Conservation (phyloP, 371 early-diverging fungal species). For the Rhizopus sp. region DNA sequence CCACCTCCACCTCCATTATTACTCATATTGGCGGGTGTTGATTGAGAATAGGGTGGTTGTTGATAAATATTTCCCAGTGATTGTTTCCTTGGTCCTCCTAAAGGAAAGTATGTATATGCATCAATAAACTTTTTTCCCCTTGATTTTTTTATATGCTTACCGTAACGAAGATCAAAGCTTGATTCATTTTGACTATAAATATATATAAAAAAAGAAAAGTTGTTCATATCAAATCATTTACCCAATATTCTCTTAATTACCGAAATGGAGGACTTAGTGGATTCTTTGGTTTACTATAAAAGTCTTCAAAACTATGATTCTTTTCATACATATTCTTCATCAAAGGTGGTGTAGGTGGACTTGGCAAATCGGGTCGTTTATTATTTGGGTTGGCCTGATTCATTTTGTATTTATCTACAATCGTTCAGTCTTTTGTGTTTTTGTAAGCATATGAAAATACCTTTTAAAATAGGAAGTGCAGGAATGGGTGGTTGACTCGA, state of each 20-base stretch:
- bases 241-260: slow-evolving; percentile 15
- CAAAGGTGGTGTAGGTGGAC: slow-evolving; percentile 5
- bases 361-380: not conserved
- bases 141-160: slow-evolving; percentile 1
- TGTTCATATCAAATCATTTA: slow-evolving; percentile 4
- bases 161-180: slow-evolving; percentile 16
- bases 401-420: slow-evolving; percentile 13
- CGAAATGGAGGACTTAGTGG: slow-evolving; percentile 33
- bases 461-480: slow-evolving; percentile 44
- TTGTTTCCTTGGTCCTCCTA: slow-evolving; percentile 23
- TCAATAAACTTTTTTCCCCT: not conserved
- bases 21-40: slow-evolving; percentile 7
- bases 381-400: not conserved
- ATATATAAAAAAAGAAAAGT: slow-evolving; percentile 2
- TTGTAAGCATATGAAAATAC: slow-evolving; percentile 15
- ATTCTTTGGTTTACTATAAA: slow-evolving; percentile 18
- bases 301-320: slow-evolving; percentile 16
- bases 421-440: not conserved
- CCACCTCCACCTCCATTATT: slow-evolving; percentile 19
- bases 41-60: slow-evolving; percentile 14
- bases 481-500: slow-evolving; percentile 61
- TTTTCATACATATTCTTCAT: slow-evolving; percentile 16
- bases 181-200: slow-evolving; percentile 13
- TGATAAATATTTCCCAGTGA: slow-evolving; percentile 24
- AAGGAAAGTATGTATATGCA: not conserved